Percentiles rank a stretch among this genome's conserved stretches.
Evolutionary conservation across 2,329 filamentous ascomycete genomes (phyloP).

Genomic region (Fusarium circinatum): DNA sequence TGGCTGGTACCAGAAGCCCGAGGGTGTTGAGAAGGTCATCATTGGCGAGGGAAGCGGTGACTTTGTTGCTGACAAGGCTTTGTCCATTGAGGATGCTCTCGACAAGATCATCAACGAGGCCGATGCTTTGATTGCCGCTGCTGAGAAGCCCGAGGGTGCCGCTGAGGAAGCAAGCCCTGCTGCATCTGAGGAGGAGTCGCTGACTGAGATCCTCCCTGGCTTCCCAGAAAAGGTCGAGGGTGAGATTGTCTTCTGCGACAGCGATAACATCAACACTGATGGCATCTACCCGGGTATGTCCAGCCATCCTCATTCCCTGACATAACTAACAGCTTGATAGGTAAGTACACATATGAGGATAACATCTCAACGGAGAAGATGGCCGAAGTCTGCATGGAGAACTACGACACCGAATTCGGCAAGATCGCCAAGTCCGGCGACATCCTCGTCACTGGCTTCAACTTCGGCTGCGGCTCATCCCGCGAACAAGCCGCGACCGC

Average conservation of each 20-base stretch:
- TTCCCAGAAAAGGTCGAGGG: conserved; percentile 86
- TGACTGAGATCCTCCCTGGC: conserved; percentile 81
- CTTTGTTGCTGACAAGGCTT: conserved; percentile 69
- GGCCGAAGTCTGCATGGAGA: conserved; percentile 92
- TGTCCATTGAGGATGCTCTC: conserved; percentile 75
- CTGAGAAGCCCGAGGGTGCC: conserved; percentile 55
- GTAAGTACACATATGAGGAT: conserved; percentile 93
- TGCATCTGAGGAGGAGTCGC: conserved; percentile 48
- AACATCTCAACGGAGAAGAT: conserved; percentile 79
- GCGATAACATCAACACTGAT: conserved; percentile 78
- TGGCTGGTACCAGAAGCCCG: conserved; percentile 79
- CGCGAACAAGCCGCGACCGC: conserved; percentile 85
- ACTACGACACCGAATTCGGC: conserved; percentile 83
- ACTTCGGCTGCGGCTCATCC: conserved; percentile 86
- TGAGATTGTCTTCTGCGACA: conserved; percentile 78
- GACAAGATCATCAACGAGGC: conserved; percentile 76
- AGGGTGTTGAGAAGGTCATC: conserved; percentile 72
- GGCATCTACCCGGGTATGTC: conserved; percentile 87
- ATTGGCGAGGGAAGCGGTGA: conserved; percentile 78
- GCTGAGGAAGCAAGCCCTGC: not conserved
- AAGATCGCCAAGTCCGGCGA: conserved; percentile 73
- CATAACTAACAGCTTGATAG: conserved; percentile 12
- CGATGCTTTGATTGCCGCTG: conserved; percentile 68
- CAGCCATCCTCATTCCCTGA: accelerated
- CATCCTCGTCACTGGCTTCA: conserved; percentile 86